Conservation (phyloP, 192 early-diverging fungal genomes). For the Coemansia interrupta region DNA sequence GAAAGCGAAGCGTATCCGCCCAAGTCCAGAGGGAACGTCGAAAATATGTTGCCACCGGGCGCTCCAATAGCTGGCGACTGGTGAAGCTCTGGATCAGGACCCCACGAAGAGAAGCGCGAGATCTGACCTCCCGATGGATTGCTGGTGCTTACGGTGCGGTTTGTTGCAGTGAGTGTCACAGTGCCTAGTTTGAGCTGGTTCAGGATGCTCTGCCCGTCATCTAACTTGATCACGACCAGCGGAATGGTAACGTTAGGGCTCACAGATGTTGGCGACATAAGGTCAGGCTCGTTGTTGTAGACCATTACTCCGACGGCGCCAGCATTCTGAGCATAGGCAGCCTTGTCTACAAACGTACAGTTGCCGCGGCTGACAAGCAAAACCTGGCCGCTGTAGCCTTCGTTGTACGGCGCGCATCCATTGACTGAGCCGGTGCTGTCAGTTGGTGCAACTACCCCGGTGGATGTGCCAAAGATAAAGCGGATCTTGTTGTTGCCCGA, state of each 20-base stretch:
- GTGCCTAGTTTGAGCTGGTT: slow-evolving; percentile 38
- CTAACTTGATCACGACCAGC: slow-evolving; percentile 54
- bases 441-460: slow-evolving; percentile 42
- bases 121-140: slow-evolving; percentile 59
- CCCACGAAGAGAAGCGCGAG: slow-evolving; percentile 71
- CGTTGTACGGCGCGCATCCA: slow-evolving; percentile 53
- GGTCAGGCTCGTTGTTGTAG: slow-evolving; percentile 54
- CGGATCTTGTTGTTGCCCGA: slow-evolving; percentile 49
- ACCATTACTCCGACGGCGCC: slow-evolving; percentile 66
- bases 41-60: slow-evolving; percentile 63
- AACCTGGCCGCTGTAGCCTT: slow-evolving; percentile 50
- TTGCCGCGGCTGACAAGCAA: slow-evolving; percentile 65
- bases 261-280: slow-evolving; percentile 44
- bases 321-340: slow-evolving; percentile 51
- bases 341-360: slow-evolving; percentile 67
- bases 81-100: slow-evolving; percentile 65
- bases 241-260: slow-evolving; percentile 53
- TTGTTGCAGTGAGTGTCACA: slow-evolving; percentile 51
- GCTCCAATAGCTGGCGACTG: slow-evolving; percentile 62
- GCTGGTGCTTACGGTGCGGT: slow-evolving; percentile 39
- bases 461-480: slow-evolving; percentile 26
- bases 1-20: slow-evolving; percentile 57
- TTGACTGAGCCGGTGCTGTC: slow-evolving; percentile 53
- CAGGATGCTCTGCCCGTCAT: slow-evolving; percentile 54
- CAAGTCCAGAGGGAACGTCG: slow-evolving; percentile 56